Evolutionary conservation across 306 rosid genomes (phyloP).

Genomic region (Dryas octopetala): DNA sequence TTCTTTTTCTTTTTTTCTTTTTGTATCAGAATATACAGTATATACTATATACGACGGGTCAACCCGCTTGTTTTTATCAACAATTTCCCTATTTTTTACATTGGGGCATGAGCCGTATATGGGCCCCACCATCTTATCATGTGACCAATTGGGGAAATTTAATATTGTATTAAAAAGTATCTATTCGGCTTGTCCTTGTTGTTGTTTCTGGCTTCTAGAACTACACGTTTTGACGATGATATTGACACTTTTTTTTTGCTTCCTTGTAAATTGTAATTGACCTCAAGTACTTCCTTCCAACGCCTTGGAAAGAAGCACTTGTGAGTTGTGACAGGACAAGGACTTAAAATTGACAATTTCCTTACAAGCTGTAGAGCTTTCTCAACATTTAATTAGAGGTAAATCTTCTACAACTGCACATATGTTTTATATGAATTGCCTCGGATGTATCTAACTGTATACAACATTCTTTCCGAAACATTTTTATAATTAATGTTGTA

Average conservation of each 20-base stretch:
- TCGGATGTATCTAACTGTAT: not conserved
- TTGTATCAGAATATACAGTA: no score
- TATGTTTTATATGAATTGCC: not conserved
- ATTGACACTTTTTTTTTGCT: not conserved
- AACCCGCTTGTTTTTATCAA: no score
- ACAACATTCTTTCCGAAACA: not conserved
- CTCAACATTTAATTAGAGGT: not conserved
- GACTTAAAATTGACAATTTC: not conserved
- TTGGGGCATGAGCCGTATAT: no score
- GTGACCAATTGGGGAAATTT: no score
- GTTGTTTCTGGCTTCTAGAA: not conserved
- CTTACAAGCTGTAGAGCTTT: no score
- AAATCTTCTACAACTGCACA: not conserved
- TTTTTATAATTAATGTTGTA: no score
- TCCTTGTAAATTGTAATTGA: not conserved
- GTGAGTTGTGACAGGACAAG: not conserved
- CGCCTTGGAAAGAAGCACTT: not conserved
- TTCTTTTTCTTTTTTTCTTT: not conserved
- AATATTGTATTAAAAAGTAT: no score
- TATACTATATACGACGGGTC: no score
- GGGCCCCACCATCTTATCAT: no score
- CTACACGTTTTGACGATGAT: not conserved
- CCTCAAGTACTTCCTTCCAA: conserved; percentile 5
- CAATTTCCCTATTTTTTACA: no score
- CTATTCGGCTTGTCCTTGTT: no score